Percentiles rank a stretch among this genome's conserved stretches.
Conservation (phyloP, 345 rosid genomes). For the Conringia planisiliqua region DNA sequence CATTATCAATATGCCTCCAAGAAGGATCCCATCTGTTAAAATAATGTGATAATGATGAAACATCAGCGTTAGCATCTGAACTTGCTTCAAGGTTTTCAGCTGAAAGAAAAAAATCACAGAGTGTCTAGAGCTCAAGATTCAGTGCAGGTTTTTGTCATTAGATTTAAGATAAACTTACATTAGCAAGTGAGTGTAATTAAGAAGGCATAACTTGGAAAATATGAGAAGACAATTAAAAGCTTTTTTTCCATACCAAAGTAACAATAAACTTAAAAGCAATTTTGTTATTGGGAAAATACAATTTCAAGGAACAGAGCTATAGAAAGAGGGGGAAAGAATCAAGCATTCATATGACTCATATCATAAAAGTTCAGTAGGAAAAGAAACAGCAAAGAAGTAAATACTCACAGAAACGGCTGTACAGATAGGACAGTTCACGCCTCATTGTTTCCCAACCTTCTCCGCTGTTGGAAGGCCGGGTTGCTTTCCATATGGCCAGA, state of each 20-base stretch:
- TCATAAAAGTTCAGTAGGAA: conserved; percentile 1
- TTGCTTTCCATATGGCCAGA: conserved; percentile 99
- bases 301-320: not conserved
- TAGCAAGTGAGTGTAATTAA: not conserved
- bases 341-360: not conserved
- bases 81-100: not conserved
- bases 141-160: not conserved
- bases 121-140: not conserved
- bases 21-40: conserved; percentile 86
- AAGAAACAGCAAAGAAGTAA: conserved; percentile 17
- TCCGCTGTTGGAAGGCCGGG: conserved; percentile 80
- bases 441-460: conserved; percentile 99
- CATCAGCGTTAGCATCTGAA: conserved; percentile 6
- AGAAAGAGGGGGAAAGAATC: not conserved
- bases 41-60: conserved; percentile 9
- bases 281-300: not conserved
- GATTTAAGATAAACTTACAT: too few relatives aligned
- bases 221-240: too few relatives aligned
- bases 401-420: conserved; percentile 97
- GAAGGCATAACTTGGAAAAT: not conserved
- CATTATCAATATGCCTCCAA: conserved; percentile 96
- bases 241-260: not conserved
- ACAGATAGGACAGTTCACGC: conserved; percentile 93
- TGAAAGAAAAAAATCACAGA: not conserved
- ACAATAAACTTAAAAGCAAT: not conserved